Base-by-base conservation (phyloP, 805 yeast species). In the Metschnikowia baotianmanensis region DNA sequence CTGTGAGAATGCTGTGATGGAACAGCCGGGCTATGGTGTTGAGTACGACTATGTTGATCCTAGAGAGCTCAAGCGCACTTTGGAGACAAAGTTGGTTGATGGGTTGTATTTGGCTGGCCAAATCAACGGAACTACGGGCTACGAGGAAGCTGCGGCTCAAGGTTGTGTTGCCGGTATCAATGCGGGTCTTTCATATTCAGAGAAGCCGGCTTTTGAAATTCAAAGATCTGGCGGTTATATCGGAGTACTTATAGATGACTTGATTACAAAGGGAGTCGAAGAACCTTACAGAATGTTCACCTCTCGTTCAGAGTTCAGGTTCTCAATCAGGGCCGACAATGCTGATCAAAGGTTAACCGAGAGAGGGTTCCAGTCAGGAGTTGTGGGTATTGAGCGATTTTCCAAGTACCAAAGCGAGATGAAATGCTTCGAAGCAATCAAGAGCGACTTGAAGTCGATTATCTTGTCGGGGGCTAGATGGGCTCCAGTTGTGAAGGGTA, bases 231-330 rank as follows among this genome's bases (percentile, higher is more conserved):
- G 89, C 58, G 97, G 96, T 1, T 90, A 87, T 53, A 74, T 86
- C 40, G 99, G 99, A 1, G 96, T 93, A 5, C 67, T 93, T 43
- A 82, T 93, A 34, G 99, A 93, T 62, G 99, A 93, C 65, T 71
- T 93, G 50, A 84, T 90, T 22, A 90, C 96, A 0, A 88, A 88
- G 60, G 99, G 99, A 15, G 96, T 93, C 2, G 86, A 82, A 45
- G 99, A 93, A 61, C 99, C 99, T 1, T 93, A 93, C 59, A 71
- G 99, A 48, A 93, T 93, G 99, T 93, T 93, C 58, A 93, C 99
- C 0, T 88, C 97, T 5, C 75, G 99, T 36, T 86, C 96, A 0
- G 99, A 93, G 59, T 93, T 88, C 59, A 72, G 99, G 57, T 79
- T 93, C 27, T 82, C 89, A 24, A 87, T 89, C 5, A 71, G 99